These are phyloP conservation scores for Coniochaeta sp. DNA, from an alignment of 2,329 filamentous ascomycete species.

Conservation along the genomic window DNA sequence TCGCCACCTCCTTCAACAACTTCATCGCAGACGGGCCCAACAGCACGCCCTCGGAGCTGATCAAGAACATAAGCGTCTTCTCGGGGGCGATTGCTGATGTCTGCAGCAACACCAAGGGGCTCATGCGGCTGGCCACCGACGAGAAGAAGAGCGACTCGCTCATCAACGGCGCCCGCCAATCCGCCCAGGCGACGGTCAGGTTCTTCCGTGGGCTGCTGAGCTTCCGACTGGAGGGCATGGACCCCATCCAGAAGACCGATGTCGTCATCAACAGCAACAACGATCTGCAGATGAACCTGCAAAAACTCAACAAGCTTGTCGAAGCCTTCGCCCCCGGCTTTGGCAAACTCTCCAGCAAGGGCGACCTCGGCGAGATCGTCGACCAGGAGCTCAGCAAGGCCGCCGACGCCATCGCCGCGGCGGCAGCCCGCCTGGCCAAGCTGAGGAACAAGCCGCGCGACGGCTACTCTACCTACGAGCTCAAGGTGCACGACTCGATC, in stretches of 20 bases:
- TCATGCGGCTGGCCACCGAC: slow-evolving; percentile 86
- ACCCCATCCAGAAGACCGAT: slow-evolving; percentile 87
- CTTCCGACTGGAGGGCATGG: slow-evolving; percentile 85
- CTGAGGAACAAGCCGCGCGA: slow-evolving; percentile 95
- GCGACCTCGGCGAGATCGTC: slow-evolving; percentile 87
- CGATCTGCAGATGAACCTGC: slow-evolving; percentile 88
- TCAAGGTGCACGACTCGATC: slow-evolving; percentile 93
- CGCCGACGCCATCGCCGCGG: slow-evolving; percentile 89
- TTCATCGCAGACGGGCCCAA: slow-evolving; percentile 96
- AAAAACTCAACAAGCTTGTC: slow-evolving; percentile 87
- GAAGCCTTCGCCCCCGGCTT: slow-evolving; percentile 88
- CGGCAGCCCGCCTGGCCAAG: slow-evolving; percentile 80
- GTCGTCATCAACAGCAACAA: slow-evolving; percentile 97
- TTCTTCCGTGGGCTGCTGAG: slow-evolving; percentile 95
- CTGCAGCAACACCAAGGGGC: slow-evolving; percentile 91
- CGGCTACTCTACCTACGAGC: slow-evolving; percentile 90
- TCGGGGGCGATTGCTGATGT: slow-evolving; percentile 88
- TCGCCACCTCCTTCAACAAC: slow-evolving; percentile 96
- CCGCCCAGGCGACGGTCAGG: slow-evolving; percentile 79
- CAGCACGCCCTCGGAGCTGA: slow-evolving; percentile 81
- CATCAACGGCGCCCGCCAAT: slow-evolving; percentile 72
- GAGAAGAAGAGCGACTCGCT: slow-evolving; percentile 90
- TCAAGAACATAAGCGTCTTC: slow-evolving; percentile 86
- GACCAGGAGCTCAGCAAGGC: slow-evolving; percentile 89
- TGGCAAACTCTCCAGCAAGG: slow-evolving; percentile 69